Evolutionary conservation across 176 grass and related monocot genomes (phyloP).

Genomic region (Elymus sibiricus): DNA sequence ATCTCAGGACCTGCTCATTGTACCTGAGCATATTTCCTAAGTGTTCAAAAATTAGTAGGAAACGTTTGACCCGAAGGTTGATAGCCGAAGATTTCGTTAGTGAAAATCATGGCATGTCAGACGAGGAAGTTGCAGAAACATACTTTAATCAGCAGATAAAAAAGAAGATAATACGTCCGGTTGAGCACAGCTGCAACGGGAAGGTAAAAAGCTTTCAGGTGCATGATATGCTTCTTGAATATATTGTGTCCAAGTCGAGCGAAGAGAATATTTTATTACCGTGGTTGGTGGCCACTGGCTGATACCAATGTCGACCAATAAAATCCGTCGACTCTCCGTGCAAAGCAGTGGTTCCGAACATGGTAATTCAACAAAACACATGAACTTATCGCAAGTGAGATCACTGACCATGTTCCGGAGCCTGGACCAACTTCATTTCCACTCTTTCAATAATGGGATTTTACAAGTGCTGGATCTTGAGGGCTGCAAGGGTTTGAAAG

Average conservation of each 20-base stretch:
- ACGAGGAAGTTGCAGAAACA: not conserved
- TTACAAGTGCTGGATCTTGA: not conserved
- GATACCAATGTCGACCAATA: not conserved
- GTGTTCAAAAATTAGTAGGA: not conserved
- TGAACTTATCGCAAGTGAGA: not conserved
- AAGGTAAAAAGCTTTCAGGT: conserved; percentile 20
- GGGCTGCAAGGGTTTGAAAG: conserved; percentile 2
- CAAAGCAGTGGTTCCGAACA: not conserved
- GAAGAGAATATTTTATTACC: conserved; percentile 35
- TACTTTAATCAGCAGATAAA: not conserved
- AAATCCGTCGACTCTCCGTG: not conserved
- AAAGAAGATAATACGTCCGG: not conserved
- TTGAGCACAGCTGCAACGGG: not conserved
- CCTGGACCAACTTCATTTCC: not conserved
- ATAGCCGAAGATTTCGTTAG: conserved; percentile 7
- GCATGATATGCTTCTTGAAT: not conserved
- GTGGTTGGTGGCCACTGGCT: conserved; percentile 20
- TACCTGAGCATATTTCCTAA: conserved; percentile 13
- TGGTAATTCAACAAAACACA: not conserved
- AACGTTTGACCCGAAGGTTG: not conserved
- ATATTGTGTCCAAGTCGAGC: conserved; percentile 11
- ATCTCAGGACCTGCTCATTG: not conserved
- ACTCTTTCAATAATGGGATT: not conserved
- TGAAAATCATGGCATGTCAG: not conserved
- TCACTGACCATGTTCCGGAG: conserved; percentile 10